Base-by-base conservation (phyloP, 768 basidiomycete genomes). In the Collybia sp. region DNA sequence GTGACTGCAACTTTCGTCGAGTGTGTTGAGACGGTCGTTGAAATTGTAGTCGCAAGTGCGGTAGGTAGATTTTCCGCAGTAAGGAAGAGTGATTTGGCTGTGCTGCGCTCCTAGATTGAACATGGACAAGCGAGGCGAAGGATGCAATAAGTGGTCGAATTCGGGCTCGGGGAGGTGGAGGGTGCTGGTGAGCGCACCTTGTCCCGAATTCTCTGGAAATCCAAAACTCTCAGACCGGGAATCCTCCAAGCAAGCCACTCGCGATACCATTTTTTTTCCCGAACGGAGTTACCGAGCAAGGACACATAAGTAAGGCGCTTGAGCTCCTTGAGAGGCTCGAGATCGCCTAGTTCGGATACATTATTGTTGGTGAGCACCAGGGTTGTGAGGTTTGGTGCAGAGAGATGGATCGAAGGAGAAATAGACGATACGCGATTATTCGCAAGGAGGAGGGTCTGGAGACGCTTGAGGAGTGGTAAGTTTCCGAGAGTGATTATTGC, bases 241-340 rank as follows among this genome's bases (percentile, higher is more conserved):
- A 92, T 75, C 71, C 84, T 82, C 81, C 82, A 92, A 57, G 88
- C 82, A 74, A 93, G 80, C 92, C 92, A 95, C 73, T 92, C 89
- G 73, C 91, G 88, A 73, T 94, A 95, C 82, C 87, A 90, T 80
- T 92, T 90, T 76, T 88, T 88, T 72, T 93, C 87, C 62, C 76
- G 71, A 30, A 93, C 88, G 45, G 93, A 90, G 56, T 89, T 89
- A 17, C 89, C 91, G 52, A 89, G 55, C 53, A 94, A 67, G 32
- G 81, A 82, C 42, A 95, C 64, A 60, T 83, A 90, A 61, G 83
- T 80, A 54, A 95, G 80, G 32, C 76, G 71, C 60, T 72, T 81
- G 45, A 90, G 64, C 56, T 89, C 86, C 61, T 81, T 87, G 43
- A 92, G 72, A 16, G 91, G 82, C 56, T 92, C 88, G 38, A 93